Evolutionary conservation across 169 alveolate genomes (phyloP), one percentile per base, ranked within the genome.

Genomic region (Cryptosporidium muris): DNA sequence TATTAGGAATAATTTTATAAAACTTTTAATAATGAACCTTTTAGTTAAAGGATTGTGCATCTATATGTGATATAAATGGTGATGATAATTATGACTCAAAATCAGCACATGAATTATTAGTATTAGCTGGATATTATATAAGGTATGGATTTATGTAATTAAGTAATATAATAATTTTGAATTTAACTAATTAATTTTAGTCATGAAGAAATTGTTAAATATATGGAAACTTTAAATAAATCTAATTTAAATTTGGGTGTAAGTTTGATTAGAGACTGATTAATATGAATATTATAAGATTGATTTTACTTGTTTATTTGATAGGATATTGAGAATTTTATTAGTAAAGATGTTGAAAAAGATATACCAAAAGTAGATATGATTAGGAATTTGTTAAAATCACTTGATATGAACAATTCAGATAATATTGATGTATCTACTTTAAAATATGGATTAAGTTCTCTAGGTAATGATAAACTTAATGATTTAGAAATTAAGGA

Each of bases 81-180:
- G 60, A 74, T 58, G 16, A 42, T 2, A 52, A 56, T 58, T 74
- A 14, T 34, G 85, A 74, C 54, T 6, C 14, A 12, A 74, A 74
- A 43, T 52, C 60, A 0, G 45, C 85, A 11, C 85, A 74, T 34
- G 25, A 68, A 56, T 58, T 74, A 36, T 48, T 74, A 4, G 47
- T 54, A 12, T n/a, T 74, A 42, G 85, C 85, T 52, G 85, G 85
- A 2, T 42, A 54, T 37, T 74, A 47, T 34, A 63, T 74, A 12
- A 74, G 38, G 85, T 74, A 74, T 45, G 67, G 40, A 16, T 25
- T 43, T 16, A 11, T 4, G 40, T 49, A 7, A 1, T n/a, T 11
- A 14, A 47, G 1, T 47, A 45, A 14, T 56, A 7, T 58, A 4
- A 14, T 16, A 38, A 45, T 45, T 45, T 64, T 8, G 43, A 38